Evolutionary conservation across 2,329 filamentous ascomycete genomes (phyloP).

Genomic region (Uncinocarpus reesii): DNA sequence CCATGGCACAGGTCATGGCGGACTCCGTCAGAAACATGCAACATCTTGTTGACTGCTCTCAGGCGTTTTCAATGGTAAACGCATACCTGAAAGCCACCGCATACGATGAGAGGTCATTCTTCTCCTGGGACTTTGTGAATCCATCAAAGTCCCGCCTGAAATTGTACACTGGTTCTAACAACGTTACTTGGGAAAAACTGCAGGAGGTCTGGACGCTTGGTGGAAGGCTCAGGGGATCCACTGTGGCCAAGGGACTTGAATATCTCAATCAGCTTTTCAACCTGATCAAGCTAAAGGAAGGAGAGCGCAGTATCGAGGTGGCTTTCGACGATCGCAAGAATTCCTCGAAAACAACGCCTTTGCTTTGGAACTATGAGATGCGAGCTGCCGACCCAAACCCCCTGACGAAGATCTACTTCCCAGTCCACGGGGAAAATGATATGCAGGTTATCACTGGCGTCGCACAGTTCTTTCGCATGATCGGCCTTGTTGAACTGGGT

Average conservation of each 20-base stretch:
- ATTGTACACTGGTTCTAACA: constrained; percentile 16
- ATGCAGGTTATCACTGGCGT: constrained; percentile 5
- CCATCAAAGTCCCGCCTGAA: constrained; percentile 18
- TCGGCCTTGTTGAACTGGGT: constrained; percentile 5
- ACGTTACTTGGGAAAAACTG: constrained; percentile 15
- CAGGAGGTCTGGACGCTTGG: constrained; percentile 19
- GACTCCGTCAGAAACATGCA: constrained; percentile 7
- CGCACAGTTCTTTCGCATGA: constrained; percentile 1
- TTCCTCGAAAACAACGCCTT: constrained; percentile 3
- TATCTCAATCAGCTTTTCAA: constrained; percentile 16
- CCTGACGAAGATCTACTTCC: constrained; percentile 11
- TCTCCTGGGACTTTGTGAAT: constrained; percentile 19
- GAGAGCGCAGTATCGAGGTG: constrained; percentile 2
- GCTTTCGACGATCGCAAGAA: constrained; percentile 7
- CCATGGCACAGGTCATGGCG: constrained; percentile 4
- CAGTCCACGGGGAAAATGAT: constrained; percentile 12
- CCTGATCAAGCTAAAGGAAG: constrained; percentile 7
- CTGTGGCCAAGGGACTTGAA: constrained; percentile 13
- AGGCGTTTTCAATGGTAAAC: constrained; percentile 7
- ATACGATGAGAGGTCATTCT: constrained; percentile 1
- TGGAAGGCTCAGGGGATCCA: constrained; percentile 12
- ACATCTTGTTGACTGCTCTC: background rate
- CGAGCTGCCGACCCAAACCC: background rate
- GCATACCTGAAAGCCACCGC: constrained; percentile 5
- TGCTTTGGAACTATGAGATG: constrained; percentile 13